phyloP scores from a whole-genome alignment of 2,329 filamentous ascomycete species.

The Colletotrichum lupini region DNA sequence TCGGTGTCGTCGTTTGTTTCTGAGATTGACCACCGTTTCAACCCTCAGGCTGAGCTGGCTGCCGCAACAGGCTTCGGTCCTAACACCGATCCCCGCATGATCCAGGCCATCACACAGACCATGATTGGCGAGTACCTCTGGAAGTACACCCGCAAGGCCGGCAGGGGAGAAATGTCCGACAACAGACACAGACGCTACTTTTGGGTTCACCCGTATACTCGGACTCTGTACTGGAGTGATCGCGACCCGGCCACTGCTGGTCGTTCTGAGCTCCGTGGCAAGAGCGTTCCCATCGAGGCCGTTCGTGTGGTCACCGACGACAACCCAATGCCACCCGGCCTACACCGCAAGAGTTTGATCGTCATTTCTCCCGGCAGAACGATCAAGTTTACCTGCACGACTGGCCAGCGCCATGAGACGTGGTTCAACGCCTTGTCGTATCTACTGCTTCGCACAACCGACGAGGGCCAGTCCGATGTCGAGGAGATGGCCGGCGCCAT shows the following conservation, averaged over 20 bases:
- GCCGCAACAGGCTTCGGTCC: slow-evolving; percentile 69
- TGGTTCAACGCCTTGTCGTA: slow-evolving; percentile 99
- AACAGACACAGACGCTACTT: slow-evolving; percentile 96
- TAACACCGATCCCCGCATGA: slow-evolving; percentile 94
- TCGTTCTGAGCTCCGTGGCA: slow-evolving; percentile 79
- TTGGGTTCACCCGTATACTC: slow-evolving; percentile 98
- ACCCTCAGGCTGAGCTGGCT: slow-evolving; percentile 68
- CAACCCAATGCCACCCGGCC: slow-evolving; percentile 92
- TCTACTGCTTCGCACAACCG: slow-evolving; percentile 80
- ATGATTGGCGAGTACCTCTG: slow-evolving; percentile 99
- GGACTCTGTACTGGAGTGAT: slow-evolving; percentile 97
- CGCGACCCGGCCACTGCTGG: slow-evolving; percentile 84
- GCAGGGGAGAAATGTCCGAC: slow-evolving; percentile 87
- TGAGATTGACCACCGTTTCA: slow-evolving; percentile 91
- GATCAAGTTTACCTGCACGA: slow-evolving; percentile 94
- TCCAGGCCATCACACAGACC: slow-evolving; percentile 97
- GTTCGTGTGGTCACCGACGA: slow-evolving; percentile 93
- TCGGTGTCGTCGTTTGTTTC: slow-evolving; percentile 97
- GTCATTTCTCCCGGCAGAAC: slow-evolving; percentile 89
- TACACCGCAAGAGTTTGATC: slow-evolving; percentile 93
- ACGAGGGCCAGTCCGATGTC: slow-evolving; percentile 70
- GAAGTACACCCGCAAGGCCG: slow-evolving; percentile 97
- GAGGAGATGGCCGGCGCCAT: slow-evolving; percentile 69
- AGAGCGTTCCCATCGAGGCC: slow-evolving; percentile 94
- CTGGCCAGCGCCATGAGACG: slow-evolving; percentile 93